Evolutionary conservation across 2,329 filamentous ascomycete species (phyloP).

Genomic region (Huntiella abstrusa): DNA sequence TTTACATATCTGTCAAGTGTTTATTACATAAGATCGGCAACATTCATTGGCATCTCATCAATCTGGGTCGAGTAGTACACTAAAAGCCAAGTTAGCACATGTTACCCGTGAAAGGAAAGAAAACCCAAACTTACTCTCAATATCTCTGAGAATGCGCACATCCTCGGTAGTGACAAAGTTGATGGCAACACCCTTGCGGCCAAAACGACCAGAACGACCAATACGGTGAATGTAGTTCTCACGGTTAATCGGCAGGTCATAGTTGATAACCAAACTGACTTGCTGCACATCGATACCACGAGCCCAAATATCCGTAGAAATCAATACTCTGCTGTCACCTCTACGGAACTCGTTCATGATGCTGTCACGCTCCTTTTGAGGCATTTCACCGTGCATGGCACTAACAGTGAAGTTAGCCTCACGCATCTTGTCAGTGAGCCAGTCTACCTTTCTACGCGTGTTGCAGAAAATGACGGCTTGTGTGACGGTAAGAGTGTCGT

Average conservation of each 20-base stretch:
- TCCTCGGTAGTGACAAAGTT: conserved; percentile 99
- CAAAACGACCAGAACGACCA: conserved; percentile 84
- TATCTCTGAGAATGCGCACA: conserved; percentile 90
- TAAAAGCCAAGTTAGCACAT: conserved; percentile 22
- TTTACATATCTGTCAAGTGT: not conserved
- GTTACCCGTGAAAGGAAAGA: not conserved
- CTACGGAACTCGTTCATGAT: conserved; percentile 99
- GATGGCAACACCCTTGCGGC: conserved; percentile 96
- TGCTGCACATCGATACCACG: conserved; percentile 98
- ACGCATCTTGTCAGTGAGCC: conserved; percentile 98
- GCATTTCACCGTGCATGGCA: conserved; percentile 99
- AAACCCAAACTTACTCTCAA: conserved; percentile 49
- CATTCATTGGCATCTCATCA: conserved; percentile 98
- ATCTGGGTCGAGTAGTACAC: conserved; percentile 95
- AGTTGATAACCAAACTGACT: conserved; percentile 96
- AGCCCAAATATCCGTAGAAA: conserved; percentile 95
- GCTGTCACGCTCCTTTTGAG: conserved; percentile 90
- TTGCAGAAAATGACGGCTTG: conserved; percentile 99
- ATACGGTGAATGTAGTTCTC: conserved; percentile 99
- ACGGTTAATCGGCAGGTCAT: conserved; percentile 92
- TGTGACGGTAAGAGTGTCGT: conserved; percentile 95
- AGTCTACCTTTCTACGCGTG: conserved; percentile 95
- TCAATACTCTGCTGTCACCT: conserved; percentile 86
- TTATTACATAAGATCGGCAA: conserved; percentile 41
- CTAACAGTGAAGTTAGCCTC: conserved; percentile 97